Evolutionary conservation across 768 basidiomycete species (phyloP).

Genomic region (Leccinum boreale): DNA sequence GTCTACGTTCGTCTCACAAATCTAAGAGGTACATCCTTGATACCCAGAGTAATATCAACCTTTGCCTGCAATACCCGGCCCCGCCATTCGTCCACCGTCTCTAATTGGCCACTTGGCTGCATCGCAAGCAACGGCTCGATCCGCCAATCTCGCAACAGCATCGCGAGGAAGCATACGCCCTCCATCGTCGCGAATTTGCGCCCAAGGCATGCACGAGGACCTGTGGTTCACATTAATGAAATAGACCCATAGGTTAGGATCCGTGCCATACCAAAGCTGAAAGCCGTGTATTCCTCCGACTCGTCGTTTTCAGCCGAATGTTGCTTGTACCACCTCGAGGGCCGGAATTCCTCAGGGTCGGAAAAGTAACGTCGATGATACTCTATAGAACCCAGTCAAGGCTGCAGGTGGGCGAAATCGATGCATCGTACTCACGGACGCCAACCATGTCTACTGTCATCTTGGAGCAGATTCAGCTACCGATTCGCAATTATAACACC

Average conservation of each 20-base stretch:
- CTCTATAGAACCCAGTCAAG: conserved; percentile 24
- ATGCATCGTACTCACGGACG: conserved; percentile 18
- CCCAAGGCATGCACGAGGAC: conserved; percentile 52
- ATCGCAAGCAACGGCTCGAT: conserved; percentile 42
- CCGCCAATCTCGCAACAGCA: conserved; percentile 50
- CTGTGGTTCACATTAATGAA: conserved; percentile 21
- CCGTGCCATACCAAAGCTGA: conserved; percentile 19
- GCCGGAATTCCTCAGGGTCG: conserved; percentile 35
- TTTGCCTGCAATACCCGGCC: conserved; percentile 19
- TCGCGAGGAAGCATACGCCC: conserved; percentile 49
- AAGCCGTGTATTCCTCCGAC: conserved; percentile 18
- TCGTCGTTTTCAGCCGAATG: conserved; percentile 6
- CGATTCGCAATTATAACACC: background rate
- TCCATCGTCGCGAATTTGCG: conserved; percentile 54
- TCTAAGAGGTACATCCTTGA: conserved; percentile 22
- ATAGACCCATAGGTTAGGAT: background rate
- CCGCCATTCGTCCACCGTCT: conserved; percentile 24
- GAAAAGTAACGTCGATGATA: conserved; percentile 36
- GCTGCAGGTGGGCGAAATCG: background rate
- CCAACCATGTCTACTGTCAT: conserved; percentile 31
- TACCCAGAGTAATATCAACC: conserved; percentile 12
- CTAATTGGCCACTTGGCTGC: conserved; percentile 7
- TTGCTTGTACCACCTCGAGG: conserved; percentile 37
- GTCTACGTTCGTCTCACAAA: conserved; percentile 14
- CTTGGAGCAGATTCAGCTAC: conserved; percentile 5